Conservation (phyloP, 2,329 filamentous ascomycete species). For the Phyllosticta citribraziliensis region DNA sequence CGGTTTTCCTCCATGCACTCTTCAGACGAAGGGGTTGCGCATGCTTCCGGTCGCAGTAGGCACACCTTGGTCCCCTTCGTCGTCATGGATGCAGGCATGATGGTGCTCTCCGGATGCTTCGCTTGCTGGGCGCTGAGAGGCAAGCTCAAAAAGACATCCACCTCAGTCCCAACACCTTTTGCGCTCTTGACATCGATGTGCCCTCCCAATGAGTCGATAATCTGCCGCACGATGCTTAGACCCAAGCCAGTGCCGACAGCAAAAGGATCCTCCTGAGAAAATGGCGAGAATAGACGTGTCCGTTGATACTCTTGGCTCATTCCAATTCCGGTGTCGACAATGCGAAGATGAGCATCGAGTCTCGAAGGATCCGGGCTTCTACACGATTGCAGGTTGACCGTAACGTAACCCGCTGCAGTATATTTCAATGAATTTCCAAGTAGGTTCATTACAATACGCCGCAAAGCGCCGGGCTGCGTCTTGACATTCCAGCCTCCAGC, state of each 20-base stretch:
- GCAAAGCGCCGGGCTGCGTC: conserved; percentile 20
- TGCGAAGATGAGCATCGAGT: conserved; percentile 1
- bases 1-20: neutral
- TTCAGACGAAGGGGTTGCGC: neutral
- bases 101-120: conserved; percentile 1
- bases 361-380: neutral
- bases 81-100: neutral
- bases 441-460: conserved; percentile 13
- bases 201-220: conserved; percentile 26
- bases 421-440: conserved; percentile 15
- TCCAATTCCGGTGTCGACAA: conserved; percentile 27
- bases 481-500: conserved; percentile 7
- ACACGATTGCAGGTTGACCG: neutral
- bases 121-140: conserved; percentile 1
- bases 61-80: conserved; percentile 1
- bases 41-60: neutral
- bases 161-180: conserved; percentile 27
- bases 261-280: conserved; percentile 29
- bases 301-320: conserved; percentile 31
- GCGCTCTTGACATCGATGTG: conserved; percentile 27
- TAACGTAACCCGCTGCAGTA: neutral
- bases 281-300: conserved; percentile 28
- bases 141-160: conserved; percentile 12
- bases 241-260: conserved; percentile 29
- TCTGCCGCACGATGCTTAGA: conserved; percentile 29